A percentile compares a stretch with the other conserved stretches of the same genome.
Evolutionary conservation across 2,329 filamentous ascomycete genomes (phyloP).

Genomic region (Sarocladium brachiariae): DNA sequence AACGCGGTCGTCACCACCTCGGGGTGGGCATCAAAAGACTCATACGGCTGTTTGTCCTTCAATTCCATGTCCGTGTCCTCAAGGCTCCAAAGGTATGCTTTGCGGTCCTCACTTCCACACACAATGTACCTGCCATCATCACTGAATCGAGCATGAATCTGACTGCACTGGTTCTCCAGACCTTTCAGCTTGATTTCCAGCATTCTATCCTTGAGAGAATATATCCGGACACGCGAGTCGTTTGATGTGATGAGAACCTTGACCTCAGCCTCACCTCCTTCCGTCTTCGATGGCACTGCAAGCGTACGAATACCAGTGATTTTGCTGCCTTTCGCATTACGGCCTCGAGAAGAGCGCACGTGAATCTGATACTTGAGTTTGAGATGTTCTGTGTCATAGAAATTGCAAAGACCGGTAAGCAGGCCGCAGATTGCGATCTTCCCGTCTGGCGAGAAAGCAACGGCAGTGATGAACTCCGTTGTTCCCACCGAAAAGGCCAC

Average conservation of each 20-base stretch:
- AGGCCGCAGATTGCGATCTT: conserved; percentile 84
- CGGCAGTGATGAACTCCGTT: conserved; percentile 86
- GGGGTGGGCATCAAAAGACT: conserved; percentile 86
- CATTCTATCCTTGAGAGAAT: conserved; percentile 77
- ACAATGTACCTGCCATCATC: conserved; percentile 83
- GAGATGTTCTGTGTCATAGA: conserved; percentile 88
- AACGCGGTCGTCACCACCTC: conserved; percentile 85
- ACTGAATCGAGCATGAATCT: conserved; percentile 84
- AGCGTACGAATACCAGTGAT: conserved; percentile 89
- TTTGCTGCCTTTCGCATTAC: conserved; percentile 94
- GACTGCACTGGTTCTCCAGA: conserved; percentile 81
- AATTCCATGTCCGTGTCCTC: conserved; percentile 48
- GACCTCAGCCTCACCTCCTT: conserved; percentile 47
- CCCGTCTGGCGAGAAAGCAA: conserved; percentile 88
- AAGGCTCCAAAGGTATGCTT: conserved; percentile 80
- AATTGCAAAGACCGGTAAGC: conserved; percentile 75
- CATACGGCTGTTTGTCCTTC: conserved; percentile 74
- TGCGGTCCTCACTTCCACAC: conserved; percentile 86
- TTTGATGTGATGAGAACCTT: conserved; percentile 91
- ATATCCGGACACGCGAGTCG: conserved; percentile 84
- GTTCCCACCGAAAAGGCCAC: conserved; percentile 75
- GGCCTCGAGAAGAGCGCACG: conserved; percentile 85
- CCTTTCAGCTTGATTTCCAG: conserved; percentile 88
- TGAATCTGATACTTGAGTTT: conserved; percentile 81
- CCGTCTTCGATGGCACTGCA: conserved; percentile 35